phyloP scores from a whole-genome alignment of 2,329 filamentous ascomycete genomes.

The Xylariaceae sp. region DNA sequence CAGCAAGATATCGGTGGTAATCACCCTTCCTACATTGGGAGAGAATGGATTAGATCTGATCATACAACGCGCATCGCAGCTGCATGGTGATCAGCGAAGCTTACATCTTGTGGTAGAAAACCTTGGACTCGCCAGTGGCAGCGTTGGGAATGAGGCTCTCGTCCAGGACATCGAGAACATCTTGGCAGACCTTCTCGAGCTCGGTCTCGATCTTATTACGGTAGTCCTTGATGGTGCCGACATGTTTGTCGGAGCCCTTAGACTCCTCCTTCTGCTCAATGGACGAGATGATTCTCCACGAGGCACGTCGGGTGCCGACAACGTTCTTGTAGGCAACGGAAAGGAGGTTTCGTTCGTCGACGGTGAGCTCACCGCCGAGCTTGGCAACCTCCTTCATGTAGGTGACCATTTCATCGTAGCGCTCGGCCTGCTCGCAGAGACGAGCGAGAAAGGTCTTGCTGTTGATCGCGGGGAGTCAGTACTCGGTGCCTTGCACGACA shows the following conservation, averaged over 20 bases:
- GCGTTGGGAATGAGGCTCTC: constrained; percentile 92
- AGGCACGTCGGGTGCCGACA: constrained; percentile 94
- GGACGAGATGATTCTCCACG: constrained; percentile 98
- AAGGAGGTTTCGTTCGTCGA: constrained; percentile 98
- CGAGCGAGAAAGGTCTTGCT: constrained; percentile 99
- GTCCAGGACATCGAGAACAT: constrained; percentile 93
- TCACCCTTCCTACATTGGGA: constrained; percentile 75
- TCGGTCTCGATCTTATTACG: constrained; percentile 97
- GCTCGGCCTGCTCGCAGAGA: constrained; percentile 99
- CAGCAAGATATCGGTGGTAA: constrained; percentile 92
- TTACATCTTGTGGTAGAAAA: constrained; percentile 99
- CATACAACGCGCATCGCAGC: constrained; percentile 2
- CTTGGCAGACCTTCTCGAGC: constrained; percentile 96
- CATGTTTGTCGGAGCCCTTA: constrained; percentile 95
- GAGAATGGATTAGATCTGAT: constrained; percentile 7
- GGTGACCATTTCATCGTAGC: constrained; percentile 99
- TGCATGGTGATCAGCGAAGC: constrained; percentile 4
- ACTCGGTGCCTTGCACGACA: background rate
- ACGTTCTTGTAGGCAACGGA: constrained; percentile 99
- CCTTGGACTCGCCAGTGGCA: constrained; percentile 96
- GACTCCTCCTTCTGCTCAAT: constrained; percentile 99
- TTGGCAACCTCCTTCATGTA: constrained; percentile 99
- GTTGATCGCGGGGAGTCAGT: constrained; percentile 18
- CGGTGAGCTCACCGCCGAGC: constrained; percentile 72
- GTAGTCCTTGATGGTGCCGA: constrained; percentile 91